Conservation (phyloP, 108 stramenopile species). For the Skeletonema costatum region DNA sequence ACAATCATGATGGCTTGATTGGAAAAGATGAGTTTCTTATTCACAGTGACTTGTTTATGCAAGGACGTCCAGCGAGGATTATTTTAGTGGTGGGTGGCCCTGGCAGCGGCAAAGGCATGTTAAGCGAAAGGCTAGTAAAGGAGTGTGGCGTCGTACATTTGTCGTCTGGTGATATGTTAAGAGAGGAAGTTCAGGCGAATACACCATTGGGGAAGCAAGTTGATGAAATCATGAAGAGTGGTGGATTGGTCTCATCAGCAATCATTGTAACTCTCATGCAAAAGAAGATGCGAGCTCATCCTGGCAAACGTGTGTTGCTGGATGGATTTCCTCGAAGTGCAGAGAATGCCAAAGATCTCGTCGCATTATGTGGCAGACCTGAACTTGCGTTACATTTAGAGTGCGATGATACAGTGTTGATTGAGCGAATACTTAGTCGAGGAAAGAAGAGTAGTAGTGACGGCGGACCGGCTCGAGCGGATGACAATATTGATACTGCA, state of each 20-base stretch:
- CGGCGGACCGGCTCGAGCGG: constrained; percentile 40
- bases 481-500: constrained; percentile 86
- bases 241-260: constrained; percentile 81
- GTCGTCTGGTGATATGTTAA: constrained; percentile 91
- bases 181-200: constrained; percentile 84
- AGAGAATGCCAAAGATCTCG: constrained; percentile 76
- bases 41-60: constrained; percentile 58
- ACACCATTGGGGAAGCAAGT: constrained; percentile 87
- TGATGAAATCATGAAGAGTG: constrained; percentile 85
- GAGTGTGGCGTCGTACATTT: constrained; percentile 94
- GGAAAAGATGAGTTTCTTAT: constrained; percentile 65
- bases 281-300: constrained; percentile 78
- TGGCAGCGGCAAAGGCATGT: constrained; percentile 94
- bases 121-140: constrained; percentile 70
- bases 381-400: constrained; percentile 80
- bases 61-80: constrained; percentile 73
- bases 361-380: constrained; percentile 73
- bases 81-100: constrained; percentile 96
- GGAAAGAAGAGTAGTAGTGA: constrained; percentile 43
- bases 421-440: constrained; percentile 76
- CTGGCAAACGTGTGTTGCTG: constrained; percentile 78
- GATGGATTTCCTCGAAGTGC: constrained; percentile 90
- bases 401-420: constrained; percentile 78
- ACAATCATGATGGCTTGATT: constrained; percentile 61
- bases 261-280: constrained; percentile 84